Base-by-base conservation (phyloP, 2,329 filamentous ascomycete species). In the Xylariales sp. region DNA sequence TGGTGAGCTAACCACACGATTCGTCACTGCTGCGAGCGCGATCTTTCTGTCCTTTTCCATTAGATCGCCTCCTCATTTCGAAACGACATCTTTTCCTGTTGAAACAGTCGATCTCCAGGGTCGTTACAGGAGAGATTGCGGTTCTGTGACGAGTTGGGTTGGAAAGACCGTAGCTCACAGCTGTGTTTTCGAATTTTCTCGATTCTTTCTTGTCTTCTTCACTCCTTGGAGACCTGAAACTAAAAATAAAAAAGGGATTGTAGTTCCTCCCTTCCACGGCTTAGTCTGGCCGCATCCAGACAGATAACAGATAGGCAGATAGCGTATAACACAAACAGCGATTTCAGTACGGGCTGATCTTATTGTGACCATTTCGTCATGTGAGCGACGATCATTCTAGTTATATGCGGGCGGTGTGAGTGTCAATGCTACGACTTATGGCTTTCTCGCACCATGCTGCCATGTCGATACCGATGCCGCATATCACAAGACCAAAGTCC, bases 1-100 rank as follows among this genome's bases (percentile, higher is more conserved):
- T 55, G 31, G 46, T 50, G 11, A 43, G 33, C 33, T 43, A 25
- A 40, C 33, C 11, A 33, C n/a, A 11, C 14, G 20, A 28, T 10
- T 4, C 21, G 33, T n/a, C 38, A 24, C 18, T 40, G 18, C 20
- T 32, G 16, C 24, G 18, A 38, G 36, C 20, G 25, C 29, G 14
- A 29, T 16, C 25, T n/a, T 19, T 31, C 14, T 31, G 10, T n/a
- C 24, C 8, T 27, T 8, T 27, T 27, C 24, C 24, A 8, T 27
- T n/a, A 8, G 8, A 27, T 27, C 24, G n/a, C 24, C 24, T 27
- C 24, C 24, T 27, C 24, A n/a, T 27, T 27, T 27, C 24, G n/a
- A n/a, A 27, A 27, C 24, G 7, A n/a, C 24, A 8, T n/a, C 24
- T 27, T n/a, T 27, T 27, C 24, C 24, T 8, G n/a, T 27, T 27